Conservation (phyloP, 2,329 filamentous ascomycete species). For the Ceratocystis colombiana region DNA sequence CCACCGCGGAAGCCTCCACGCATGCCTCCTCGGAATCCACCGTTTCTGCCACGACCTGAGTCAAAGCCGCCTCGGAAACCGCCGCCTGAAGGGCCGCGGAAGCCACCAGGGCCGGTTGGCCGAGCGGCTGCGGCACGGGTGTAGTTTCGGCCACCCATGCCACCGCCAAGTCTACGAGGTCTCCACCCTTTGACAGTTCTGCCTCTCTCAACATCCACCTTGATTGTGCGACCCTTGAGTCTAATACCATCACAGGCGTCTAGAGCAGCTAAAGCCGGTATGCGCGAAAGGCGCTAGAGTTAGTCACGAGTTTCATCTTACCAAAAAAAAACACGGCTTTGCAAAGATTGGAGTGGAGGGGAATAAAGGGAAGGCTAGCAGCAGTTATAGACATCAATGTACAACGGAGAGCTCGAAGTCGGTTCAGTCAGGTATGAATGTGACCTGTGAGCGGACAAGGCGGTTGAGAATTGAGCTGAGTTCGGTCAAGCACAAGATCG, state of each 20-base stretch:
- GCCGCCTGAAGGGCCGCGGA: conserved; percentile 47
- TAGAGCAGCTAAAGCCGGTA: conserved; percentile 67
- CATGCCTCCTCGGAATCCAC: conserved; percentile 39
- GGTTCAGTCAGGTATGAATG: conserved; percentile 9
- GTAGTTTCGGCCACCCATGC: conserved; percentile 83
- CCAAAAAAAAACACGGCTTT: conserved; percentile 32
- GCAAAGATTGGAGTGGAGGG: not conserved
- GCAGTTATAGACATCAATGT: not conserved
- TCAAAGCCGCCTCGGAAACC: conserved; percentile 38
- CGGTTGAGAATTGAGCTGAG: not conserved
- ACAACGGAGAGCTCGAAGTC: conserved; percentile 3
- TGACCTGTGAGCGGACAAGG: conserved; percentile 6
- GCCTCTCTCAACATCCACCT: conserved; percentile 93
- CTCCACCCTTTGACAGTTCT: conserved; percentile 91
- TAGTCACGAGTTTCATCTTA: conserved; percentile 50
- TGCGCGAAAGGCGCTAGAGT: conserved; percentile 52
- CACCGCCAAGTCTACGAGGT: conserved; percentile 81
- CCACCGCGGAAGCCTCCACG: conserved; percentile 43
- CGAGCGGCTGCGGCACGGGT: conserved; percentile 69
- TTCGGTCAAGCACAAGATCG: conserved; percentile 25
- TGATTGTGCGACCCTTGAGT: conserved; percentile 83
- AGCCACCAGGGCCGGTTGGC: conserved; percentile 53
- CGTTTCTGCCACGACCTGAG: conserved; percentile 43
- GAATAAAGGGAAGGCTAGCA: not conserved
- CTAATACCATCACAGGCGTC: conserved; percentile 74